Base-by-base conservation (phyloP, 257 asterid genomes). In the Petunia secreta region DNA sequence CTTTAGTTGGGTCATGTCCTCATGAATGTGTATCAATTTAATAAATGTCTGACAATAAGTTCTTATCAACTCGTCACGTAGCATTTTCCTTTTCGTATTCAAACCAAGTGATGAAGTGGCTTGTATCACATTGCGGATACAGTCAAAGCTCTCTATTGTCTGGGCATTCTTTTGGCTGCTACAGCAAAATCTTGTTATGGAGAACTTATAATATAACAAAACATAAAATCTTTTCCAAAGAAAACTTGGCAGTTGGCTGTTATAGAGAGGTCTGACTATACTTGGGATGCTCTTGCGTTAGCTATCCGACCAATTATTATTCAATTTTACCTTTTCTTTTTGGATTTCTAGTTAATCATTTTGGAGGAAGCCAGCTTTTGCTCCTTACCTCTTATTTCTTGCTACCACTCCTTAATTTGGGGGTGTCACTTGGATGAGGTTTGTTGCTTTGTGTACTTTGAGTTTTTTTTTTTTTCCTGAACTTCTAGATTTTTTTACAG, bases 331-430 rank as follows among this genome's bases (percentile, higher is more conserved):
- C 7, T 4, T n/a, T 69, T 48, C 41, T 25, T 48, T 69, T 71
- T 34, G 77, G 16, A 34, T 50, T 71, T 39, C 74, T 4, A 3
- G 75, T 66, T 34, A 11, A 48, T 71, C 60, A 71, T 71, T 66
- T 71, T 71, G 44, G 77, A 25, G 16, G 43, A 48, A 25, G 9
- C 60, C 14, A 69, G 36, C 25, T 46, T 44, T 69, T 69, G 25
- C 46, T 69, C 25, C 59, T 69, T 34, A 16, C 59, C 59, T 48
- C 11, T 46, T 7, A 69, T 69, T 69, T 46, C 77, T 69, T 16
- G 5, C 60, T 34, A 10, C 3, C 34, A 43, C 60, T 71, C 77
- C 44, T 48, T 71, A 2, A 5, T 71, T 8, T 71, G 59, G 6
- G 34, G 34, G 11, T 48, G 48, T 71, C 77, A 34, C 60, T 71